Conservation (phyloP, 192 early-diverging fungal genomes). For the Powellomyces hirtus region DNA sequence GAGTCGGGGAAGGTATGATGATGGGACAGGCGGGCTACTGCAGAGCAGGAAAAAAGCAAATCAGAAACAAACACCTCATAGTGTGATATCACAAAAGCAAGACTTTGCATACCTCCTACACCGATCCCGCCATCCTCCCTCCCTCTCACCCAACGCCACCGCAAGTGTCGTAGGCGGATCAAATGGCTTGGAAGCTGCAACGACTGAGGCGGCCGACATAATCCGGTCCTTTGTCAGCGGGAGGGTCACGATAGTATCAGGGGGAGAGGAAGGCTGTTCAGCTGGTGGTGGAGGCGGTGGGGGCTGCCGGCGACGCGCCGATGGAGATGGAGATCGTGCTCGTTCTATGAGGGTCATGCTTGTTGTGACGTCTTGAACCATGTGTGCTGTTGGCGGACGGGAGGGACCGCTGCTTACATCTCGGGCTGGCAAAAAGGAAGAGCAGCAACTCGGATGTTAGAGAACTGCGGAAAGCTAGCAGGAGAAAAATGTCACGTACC, state of each 20-base stretch:
- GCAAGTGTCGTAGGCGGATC: neutral
- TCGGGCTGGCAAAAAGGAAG: neutral
- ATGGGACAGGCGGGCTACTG: constrained; percentile 1
- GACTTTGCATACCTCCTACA: constrained; percentile 3
- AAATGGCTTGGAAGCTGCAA: neutral
- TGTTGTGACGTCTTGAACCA: neutral
- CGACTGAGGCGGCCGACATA: neutral
- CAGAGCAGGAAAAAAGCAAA: neutral
- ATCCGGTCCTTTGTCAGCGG: neutral
- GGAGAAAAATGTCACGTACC: too few species aligned
- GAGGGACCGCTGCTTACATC: neutral
- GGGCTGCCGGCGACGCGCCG: too few species aligned
- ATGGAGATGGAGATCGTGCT: neutral
- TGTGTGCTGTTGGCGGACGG: neutral
- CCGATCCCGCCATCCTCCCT: neutral
- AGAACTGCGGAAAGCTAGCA: neutral
- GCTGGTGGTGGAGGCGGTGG: neutral
- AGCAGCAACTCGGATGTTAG: neutral
- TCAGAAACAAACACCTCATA: neutral
- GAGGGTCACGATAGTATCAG: neutral
- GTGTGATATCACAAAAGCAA: too few species aligned
- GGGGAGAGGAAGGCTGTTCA: neutral
- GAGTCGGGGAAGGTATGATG: neutral
- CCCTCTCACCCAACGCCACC: neutral
- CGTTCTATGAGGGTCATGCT: neutral